Evolutionary conservation across 164 flowering plant genomes (phyloP), one percentile per base, ranked within the genome.

Genomic region (Annona squamosa): DNA sequence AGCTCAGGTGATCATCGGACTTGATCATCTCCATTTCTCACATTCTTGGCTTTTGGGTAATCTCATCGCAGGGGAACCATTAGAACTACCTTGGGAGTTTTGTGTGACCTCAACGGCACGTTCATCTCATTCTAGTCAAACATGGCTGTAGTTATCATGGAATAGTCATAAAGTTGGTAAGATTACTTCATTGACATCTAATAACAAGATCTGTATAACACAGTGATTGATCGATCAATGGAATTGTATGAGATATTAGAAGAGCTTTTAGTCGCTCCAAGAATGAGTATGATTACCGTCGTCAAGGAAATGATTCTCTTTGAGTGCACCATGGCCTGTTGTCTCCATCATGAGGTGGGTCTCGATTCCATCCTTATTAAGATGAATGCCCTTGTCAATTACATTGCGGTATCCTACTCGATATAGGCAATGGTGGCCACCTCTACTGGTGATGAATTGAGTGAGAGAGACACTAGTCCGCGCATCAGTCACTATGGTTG

Each of bases 281-380:
- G 4, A 47, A 19, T 2, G 17, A 57, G 67, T 42, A 12, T 17
- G 75, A 70, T 74, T 42, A 93, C 97, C 97, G 77, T 92, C 98
- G 72, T 94, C 97, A 4, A 94, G 90, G 79, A 89, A 94, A 77
- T 89, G 71, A 63, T 94, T 94, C 81, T 94, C 98, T 57, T 88
- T 89, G 1, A 94, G 86, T 19, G 97, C 98, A 17, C 98, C 97
- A 79, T 94, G 98, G 1, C 98, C 98, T 0, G 93, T 81, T 0
- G 98, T 94, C 76, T 94, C 97, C 97, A 94, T 94, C 97, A 91
- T 91, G 16, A 94, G 91, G 80, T 94, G 97, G 1, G 97, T 82
- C 73, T 94, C 93, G 52, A 90, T 18, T 4, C 91, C 97, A 67
- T 90, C 97, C 80, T 78, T 67, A 70, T 94, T 91, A 52, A 94